Base-by-base conservation (phyloP, 2,329 filamentous ascomycete genomes). In the Sphaceloma murrayae region DNA sequence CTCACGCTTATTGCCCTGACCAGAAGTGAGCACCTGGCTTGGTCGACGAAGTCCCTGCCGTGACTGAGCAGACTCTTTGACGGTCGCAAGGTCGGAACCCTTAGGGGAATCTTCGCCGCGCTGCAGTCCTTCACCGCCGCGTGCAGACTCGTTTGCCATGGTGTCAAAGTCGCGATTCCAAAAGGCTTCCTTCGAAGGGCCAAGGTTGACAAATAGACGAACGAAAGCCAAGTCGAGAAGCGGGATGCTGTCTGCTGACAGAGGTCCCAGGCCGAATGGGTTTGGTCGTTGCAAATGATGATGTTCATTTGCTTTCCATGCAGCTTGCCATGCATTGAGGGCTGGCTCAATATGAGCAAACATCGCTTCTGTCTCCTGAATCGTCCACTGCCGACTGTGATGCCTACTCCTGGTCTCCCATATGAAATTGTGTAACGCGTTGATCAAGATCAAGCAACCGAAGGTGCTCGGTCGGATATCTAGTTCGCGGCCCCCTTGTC, bases 391-490 rank as follows among this genome's bases (percentile, higher is more conserved):
- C 50, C 86, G 81, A 54, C 84, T 87, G 54, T 88, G 81, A 54
- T 95, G 88, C 43, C 87, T 74, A 62, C 94, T 88, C 17, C 89
- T 75, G 0, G 88, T 95, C 64, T 96, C 89, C 91, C 91, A 96
- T 33, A 96, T 95, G 62, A 94, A 95, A 54, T 95, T 95, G 65
- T 96, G 91, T 17, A 96, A 70, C 3, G 91, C 88, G 58, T 94
- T 89, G 59, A 96, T 95, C 50, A 98, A 67, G 4, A 95, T 75
- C 21, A 95, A 70, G 59, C 87, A 94, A 6, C 89, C 91, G 60
- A 94, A 94, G 0, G 87, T 88, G 64, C 89, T 95, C 0, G 87
- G 86, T 52, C 76, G 78, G 36, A 91, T 69, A 24, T 85, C 78
- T 43, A 70, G 78, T 24, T 33, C 8, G 29, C 47, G 22, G 18